phyloP scores from a whole-genome alignment of 371 early-diverging fungal species.

The Blakeslea trispora region DNA sequence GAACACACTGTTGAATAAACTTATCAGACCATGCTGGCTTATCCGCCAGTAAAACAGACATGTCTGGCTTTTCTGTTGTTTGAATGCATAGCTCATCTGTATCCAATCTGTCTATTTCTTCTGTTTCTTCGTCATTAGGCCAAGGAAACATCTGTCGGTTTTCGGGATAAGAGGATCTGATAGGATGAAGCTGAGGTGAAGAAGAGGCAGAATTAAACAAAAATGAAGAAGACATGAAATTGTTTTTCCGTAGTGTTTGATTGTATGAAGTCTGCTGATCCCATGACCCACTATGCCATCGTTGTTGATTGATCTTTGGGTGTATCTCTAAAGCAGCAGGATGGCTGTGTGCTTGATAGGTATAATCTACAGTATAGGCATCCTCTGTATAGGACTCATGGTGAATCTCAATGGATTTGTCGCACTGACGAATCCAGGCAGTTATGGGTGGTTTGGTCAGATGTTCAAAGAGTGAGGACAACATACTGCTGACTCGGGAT shows the following conservation, averaged over 20 bases:
- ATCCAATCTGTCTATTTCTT: not conserved
- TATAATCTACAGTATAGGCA: conserved; percentile 12
- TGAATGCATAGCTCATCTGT: conserved; percentile 12
- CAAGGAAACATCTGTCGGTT: not conserved
- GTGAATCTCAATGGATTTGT: conserved; percentile 4
- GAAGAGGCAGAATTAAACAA: conserved; percentile 12
- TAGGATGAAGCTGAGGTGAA: conserved; percentile 14
- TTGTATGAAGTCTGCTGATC: conserved; percentile 17
- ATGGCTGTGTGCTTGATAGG: conserved; percentile 6
- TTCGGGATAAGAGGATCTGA: conserved; percentile 19
- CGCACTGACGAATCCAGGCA: conserved; percentile 12
- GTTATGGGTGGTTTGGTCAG: conserved; percentile 4
- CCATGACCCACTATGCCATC: conserved; percentile 37
- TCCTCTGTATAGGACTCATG: not conserved
- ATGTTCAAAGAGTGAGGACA: not conserved
- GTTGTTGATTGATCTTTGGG: not conserved
- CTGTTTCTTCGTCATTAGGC: not conserved
- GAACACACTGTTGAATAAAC: conserved; percentile 40
- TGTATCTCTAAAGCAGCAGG: conserved; percentile 20
- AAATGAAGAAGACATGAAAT: conserved; percentile 30
- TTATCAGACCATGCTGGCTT: conserved; percentile 24
- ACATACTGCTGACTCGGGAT: not conserved
- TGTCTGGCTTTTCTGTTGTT: conserved; percentile 3
- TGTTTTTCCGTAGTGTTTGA: conserved; percentile 23
- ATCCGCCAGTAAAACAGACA: conserved; percentile 7